phyloP scores from a whole-genome alignment of 139 green algal species.

The Chlamydomonas sphaeroides region DNA sequence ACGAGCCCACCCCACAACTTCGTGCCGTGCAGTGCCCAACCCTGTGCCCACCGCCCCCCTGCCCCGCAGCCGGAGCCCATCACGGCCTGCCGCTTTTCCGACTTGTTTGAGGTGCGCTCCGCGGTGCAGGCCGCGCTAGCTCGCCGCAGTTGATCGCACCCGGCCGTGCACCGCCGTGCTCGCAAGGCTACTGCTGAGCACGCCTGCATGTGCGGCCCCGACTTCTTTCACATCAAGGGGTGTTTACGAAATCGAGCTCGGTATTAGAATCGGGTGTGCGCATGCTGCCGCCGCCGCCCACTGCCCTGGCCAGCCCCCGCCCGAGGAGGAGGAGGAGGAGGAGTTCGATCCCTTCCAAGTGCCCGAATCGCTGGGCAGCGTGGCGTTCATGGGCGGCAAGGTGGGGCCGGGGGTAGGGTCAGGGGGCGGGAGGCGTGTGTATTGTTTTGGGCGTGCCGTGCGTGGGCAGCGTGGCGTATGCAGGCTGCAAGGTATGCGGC shows the following conservation, averaged over 20 bases:
- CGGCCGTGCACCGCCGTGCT: too few species aligned
- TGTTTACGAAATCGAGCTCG: too few species aligned
- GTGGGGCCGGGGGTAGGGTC: not conserved
- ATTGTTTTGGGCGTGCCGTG: too few species aligned
- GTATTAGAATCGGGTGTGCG: too few species aligned
- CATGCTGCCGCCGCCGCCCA: too few species aligned
- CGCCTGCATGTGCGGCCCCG: not conserved
- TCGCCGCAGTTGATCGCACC: too few species aligned
- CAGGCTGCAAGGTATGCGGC: not conserved
- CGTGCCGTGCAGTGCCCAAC: too few species aligned
- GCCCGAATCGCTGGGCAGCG: not conserved
- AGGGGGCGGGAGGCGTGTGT: not conserved
- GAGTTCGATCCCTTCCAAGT: not conserved
- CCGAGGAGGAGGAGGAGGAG: not conserved
- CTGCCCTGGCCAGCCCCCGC: not conserved
- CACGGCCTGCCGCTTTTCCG: not conserved
- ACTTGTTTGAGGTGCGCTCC: conserved; percentile 5
- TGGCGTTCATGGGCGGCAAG: not conserved
- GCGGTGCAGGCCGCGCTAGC: not conserved
- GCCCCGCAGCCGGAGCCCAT: not conserved
- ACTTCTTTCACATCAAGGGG: too few species aligned
- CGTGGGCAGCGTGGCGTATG: not conserved
- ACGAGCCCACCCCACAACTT: too few species aligned
- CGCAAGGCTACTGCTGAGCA: too few species aligned
- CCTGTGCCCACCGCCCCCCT: not conserved